These are phyloP conservation scores for Solanum hybrid DNA, from an alignment of 305 asterid genomes.

Conservation along the genomic window DNA sequence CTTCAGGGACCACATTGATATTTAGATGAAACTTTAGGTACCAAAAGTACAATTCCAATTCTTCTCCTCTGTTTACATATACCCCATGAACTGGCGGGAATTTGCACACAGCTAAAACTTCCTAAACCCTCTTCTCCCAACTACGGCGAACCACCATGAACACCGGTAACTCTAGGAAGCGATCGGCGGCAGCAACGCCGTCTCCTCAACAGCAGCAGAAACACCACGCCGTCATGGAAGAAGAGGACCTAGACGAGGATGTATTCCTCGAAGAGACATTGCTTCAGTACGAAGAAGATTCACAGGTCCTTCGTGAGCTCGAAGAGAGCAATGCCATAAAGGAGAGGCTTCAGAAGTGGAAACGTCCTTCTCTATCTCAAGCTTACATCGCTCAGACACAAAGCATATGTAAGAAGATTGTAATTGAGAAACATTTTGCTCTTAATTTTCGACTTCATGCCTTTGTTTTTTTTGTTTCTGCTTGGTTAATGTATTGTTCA, in stretches of 20 bases:
- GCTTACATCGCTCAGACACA: conserved; percentile 41
- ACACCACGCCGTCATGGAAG: conserved; percentile 55
- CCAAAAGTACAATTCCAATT: neutral
- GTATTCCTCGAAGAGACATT: conserved; percentile 81
- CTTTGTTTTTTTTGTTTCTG: neutral
- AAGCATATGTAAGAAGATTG: conserved; percentile 40
- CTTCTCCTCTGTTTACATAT: neutral
- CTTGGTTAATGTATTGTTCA: neutral
- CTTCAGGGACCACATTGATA: neutral
- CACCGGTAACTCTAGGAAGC: conserved; percentile 47
- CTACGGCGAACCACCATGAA: conserved; percentile 32
- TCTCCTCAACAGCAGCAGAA: conserved; percentile 34
- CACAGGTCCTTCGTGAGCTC: conserved; percentile 33
- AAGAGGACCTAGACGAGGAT: conserved; percentile 87
- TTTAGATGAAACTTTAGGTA: neutral
- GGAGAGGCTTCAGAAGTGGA: conserved; percentile 65
- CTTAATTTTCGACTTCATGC: neutral
- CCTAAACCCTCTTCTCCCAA: neutral
- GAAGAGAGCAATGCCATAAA: conserved; percentile 48
- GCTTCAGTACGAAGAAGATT: conserved; percentile 62
- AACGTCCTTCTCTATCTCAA: conserved; percentile 56
- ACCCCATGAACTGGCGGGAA: conserved; percentile 23
- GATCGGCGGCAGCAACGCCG: conserved; percentile 33
- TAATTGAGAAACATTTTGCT: neutral
- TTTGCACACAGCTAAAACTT: neutral